Base-by-base conservation (phyloP, 257 asterid genomes). In the Solanum clarkiae region DNA sequence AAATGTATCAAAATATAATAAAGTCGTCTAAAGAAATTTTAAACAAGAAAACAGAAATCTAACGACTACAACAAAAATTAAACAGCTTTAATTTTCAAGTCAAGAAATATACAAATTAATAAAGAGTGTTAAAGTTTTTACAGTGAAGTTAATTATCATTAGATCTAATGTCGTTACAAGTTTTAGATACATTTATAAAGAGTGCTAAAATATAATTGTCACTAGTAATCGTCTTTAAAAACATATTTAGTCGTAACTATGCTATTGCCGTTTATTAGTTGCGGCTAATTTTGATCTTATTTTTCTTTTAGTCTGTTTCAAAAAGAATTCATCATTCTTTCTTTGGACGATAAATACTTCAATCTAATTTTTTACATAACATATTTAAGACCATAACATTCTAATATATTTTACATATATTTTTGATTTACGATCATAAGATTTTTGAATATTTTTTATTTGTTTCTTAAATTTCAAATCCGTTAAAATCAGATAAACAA, bases 281-380 rank as follows among this genome's bases (percentile, higher is more conserved):
- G 42, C 42, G 1, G 6, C 6, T 36, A 5, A 4, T 36, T 36
- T 36, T 36, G 20, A 1, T 59, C 14, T 9, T 4, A 59, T 6
- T 59, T 59, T 59, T 0, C 16, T 60, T 60, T n/a, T n/a, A 10
- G 0, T 20, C 0, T 0, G 0, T 59, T 59, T 59, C 0, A 4
- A 59, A 59, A 20, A 9, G 1, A 9, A 59, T 9, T 18, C 4
- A 59, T 59, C 3, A 9, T 59, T 10, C 13, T 1, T 8, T 56
- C 20, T 9, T 9, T 59, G 10, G 29, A 0, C 20, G 36, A 32
- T 32, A 32, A 44, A 59, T 1, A 20, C 26, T 20, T 59, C 0
- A 59, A 4, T 20, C 1, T 6, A 59, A 59, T 6, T 59, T 59
- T 59, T 2, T 4, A 57, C 1, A 0, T 56, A 6, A 57, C 6